Evolutionary conservation across 306 rosid species (phyloP), one percentile per base, ranked within the genome.

Genomic region (Psophocarpus tetragonolobus): DNA sequence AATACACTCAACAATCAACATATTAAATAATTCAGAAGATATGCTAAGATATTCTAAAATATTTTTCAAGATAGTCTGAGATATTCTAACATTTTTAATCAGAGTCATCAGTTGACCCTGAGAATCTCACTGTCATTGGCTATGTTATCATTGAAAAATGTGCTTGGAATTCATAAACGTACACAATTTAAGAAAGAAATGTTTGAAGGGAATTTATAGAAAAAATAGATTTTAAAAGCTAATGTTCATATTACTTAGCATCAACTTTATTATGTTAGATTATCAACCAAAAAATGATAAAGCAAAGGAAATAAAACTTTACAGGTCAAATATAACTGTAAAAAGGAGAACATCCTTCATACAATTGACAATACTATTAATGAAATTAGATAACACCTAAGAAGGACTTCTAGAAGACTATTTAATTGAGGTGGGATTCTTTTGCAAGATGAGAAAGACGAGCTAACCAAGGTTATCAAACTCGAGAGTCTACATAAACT

Each of bases 201-300:
- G 15, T 66, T 56, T 41, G 29, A 12, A 41, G 24, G 72, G 36
- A 65, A 50, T 64, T 27, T 15, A 20, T n/a, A 73, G 27, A 4
- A 64, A 71, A 41, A 27, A 11, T 41, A 76, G 79, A 33, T 39
- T 64, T 63, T 36, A 78, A 63, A 44, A 77, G 67, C 35, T 33
- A 24, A 21, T 61, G 11, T 30, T 56, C 64, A 54, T 56, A 17
- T 81, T 66, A 44, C 78, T 76, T 53, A 10, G n/a, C 8, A 4
- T 38, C 53, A 36, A 50, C 61, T 35, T 29, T 44, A 51, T 12
- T 9, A 11, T 24, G 24, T 35, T 18, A 51, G 24, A 30, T 36
- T 76, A 56, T 68, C 73, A 68, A 70, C 72, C 42, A 53, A 41
- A 60, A 35, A 18, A 63, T 9, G 33, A 63, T n/a, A 35, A 35